Base-by-base conservation (phyloP, 2,329 filamentous ascomycete genomes). In the Aspergillus persii region DNA sequence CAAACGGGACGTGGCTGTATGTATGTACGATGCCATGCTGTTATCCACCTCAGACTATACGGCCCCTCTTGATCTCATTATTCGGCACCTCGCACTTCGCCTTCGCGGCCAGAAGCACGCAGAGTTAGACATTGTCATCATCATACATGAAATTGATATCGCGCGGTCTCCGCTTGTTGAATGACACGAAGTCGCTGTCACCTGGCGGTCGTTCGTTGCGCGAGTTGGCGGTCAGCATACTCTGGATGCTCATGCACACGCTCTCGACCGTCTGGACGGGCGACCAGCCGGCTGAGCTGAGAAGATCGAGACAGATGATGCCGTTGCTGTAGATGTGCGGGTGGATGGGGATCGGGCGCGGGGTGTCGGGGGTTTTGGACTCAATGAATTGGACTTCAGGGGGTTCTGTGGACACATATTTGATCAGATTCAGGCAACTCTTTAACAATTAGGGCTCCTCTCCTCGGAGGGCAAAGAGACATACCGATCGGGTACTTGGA, bases 261-360 rank as follows among this genome's bases (percentile, higher is more conserved):
- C 90, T 96, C 80, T 98, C 94, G 8, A 97, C 95, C 60, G 94
- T 97, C 74, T 99, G 95, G 0, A 99, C 94, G 0, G 95, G 95
- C 51, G 90, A 95, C 95, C 95, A 99, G 58, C 95, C 95, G 63
- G 92, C 88, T 8, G 85, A 82, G 54, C 92, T 92, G 8, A 99
- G 86, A 1, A 99, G 85, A 69, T 99, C 95, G 52, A 99, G 89
- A 71, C 95, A 99, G 73, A 99, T 99, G 75, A 98, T 96, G 68
- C 95, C 95, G 76, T 99, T 99, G 68, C 90, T 95, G 80, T 99
- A 99, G 76, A 99, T 91, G 79, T 99, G 95, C 3, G 95, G 95
- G 71, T 99, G 95, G 75, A 96, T 93, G 1, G 95, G 95, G 69
- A 99, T 93, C 2, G 82, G 79, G 47, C 84, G 83, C 46, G 76